Conservation (phyloP, 306 rosid genomes). For the Ceratonia siliqua region DNA sequence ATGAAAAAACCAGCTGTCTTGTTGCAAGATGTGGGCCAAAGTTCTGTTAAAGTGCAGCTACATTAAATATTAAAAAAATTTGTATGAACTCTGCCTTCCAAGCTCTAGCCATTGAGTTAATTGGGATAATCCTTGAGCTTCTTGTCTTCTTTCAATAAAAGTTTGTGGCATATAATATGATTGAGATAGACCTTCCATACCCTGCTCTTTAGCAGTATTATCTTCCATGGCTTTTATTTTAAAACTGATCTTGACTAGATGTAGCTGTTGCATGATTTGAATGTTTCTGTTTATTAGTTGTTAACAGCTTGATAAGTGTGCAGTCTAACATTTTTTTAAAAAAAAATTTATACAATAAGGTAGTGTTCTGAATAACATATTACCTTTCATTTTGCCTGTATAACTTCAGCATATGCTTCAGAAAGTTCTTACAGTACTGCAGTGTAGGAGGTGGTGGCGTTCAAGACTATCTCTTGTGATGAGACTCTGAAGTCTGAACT, state of each 20-base stretch:
- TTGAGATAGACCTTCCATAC: background rate
- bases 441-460: too few species aligned
- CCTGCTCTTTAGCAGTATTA: background rate
- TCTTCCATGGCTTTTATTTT: background rate
- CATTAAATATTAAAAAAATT: too few species aligned
- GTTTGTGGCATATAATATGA: background rate
- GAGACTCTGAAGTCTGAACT: too few species aligned
- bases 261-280: background rate
- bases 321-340: background rate
- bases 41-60: too few species aligned
- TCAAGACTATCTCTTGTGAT: too few species aligned
- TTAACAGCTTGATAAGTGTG: background rate
- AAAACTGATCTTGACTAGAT: background rate
- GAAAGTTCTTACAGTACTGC: background rate
- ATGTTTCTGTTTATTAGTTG: background rate
- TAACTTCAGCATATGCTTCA: background rate
- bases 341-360: background rate
- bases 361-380: background rate
- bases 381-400: too few species aligned
- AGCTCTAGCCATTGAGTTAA: too few species aligned
- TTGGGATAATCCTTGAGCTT: too few species aligned
- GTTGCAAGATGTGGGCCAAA: too few species aligned
- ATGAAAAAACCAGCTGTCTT: too few species aligned
- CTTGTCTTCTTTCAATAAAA: too few species aligned
- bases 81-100: too few species aligned